Evolutionary conservation across 176 grass and related monocot genomes (phyloP).

Genomic region (sorghum (Sorghum bicolor)): Sorghum_bicolor_NCBIv3 NC_012871.2:3750501-3751000

Average conservation of each 20-base stretch:
- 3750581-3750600: not conserved
- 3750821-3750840: not conserved
- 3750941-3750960: not conserved
- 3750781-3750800: conserved; percentile 1
- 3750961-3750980: not conserved
- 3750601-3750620: not conserved
- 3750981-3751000: conserved; percentile 53
- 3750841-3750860: not conserved
- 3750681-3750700: conserved; percentile 85
- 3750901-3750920: not conserved
- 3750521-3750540: not conserved
- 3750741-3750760: conserved; percentile 32
- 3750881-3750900: conserved; percentile 11
- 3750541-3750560: not conserved
- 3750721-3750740: conserved; percentile 92
- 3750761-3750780: conserved; percentile 9
- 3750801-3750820: not conserved
- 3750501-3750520: not conserved
- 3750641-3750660: conserved; percentile 53
- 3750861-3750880: not conserved
- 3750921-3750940: not conserved
- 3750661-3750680: conserved; percentile 81
- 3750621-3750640: not conserved
- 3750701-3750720: conserved; percentile 76
- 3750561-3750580: not conserved